Evolutionary conservation across 163 green algal species (phyloP).

Genomic region (Scenedesmus sp.): DNA sequence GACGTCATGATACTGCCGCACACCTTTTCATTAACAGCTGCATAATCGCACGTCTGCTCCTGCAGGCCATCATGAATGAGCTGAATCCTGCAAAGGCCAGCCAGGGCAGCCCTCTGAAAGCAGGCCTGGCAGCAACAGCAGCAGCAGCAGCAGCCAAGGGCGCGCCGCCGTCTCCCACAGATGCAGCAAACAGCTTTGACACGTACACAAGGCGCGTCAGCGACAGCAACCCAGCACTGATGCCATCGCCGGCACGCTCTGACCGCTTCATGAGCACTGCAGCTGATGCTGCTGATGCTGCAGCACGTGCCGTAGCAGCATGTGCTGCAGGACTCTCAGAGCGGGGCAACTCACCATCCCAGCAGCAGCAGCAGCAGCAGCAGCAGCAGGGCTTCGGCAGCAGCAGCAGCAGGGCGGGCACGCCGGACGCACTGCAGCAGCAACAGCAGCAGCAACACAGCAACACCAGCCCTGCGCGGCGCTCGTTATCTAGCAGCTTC

Average conservation of each 20-base stretch:
- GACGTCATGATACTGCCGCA: too few relatives aligned
- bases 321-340: not conserved
- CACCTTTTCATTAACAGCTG: too few relatives aligned
- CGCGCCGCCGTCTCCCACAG: not conserved
- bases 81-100: not conserved
- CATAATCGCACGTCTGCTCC: not conserved
- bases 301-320: conserved; percentile 5
- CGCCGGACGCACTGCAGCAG: not conserved
- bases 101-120: conserved; percentile 6
- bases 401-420: conserved; percentile 11
- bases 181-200: conserved; percentile 20
- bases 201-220: not conserved
- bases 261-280: not conserved
- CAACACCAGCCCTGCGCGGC: not conserved
- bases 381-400: not conserved
- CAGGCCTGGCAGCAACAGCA: not conserved
- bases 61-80: conserved; percentile 41
- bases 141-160: conserved; percentile 6
- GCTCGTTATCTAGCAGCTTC: not conserved
- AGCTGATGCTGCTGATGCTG: conserved; percentile 1
- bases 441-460: not conserved
- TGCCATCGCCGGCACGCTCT: not conserved
- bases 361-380: conserved; percentile 41
- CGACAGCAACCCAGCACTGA: not conserved
- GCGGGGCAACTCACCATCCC: too few relatives aligned